A percentile compares a stretch with the other conserved stretches of the same genome.
phyloP scores from a whole-genome alignment of 768 basidiomycete genomes.

The Lyophyllum semitale region DNA sequence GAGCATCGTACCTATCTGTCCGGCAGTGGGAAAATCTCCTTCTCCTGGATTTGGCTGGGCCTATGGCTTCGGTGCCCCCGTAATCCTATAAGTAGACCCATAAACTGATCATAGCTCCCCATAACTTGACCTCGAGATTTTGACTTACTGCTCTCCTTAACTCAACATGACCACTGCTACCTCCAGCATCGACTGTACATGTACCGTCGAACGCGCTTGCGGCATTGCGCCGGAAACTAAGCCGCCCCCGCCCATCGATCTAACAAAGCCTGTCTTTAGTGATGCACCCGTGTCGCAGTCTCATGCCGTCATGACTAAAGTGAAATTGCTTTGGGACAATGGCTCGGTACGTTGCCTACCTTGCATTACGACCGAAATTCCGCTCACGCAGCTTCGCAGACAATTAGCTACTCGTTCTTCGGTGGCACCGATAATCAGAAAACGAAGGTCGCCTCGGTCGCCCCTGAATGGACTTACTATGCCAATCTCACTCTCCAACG shows the following conservation, averaged over 20 bases:
- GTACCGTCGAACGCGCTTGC: background rate
- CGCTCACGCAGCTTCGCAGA: background rate
- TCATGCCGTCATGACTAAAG: constrained; percentile 1
- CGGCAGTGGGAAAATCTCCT: too few relatives aligned
- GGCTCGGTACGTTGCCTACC: background rate
- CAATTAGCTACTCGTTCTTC: constrained; percentile 10
- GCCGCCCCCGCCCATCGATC: background rate
- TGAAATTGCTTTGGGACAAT: background rate
- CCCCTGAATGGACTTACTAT: constrained; percentile 15
- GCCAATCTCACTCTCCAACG: constrained; percentile 12
- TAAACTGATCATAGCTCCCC: too few relatives aligned
- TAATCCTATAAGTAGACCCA: too few relatives aligned
- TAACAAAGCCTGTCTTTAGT: background rate
- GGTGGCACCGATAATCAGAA: constrained; percentile 17
- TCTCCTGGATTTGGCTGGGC: too few relatives aligned
- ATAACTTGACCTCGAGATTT: too few relatives aligned
- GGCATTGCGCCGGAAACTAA: background rate
- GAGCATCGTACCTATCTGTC: too few relatives aligned
- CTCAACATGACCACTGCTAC: too few relatives aligned
- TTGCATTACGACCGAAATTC: background rate
- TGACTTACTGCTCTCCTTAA: too few relatives aligned
- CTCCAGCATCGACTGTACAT: too few relatives aligned
- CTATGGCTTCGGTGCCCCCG: too few relatives aligned
- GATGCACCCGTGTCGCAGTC: too few relatives aligned
- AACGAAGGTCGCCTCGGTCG: constrained; percentile 11